phyloP scores from a whole-genome alignment of 768 basidiomycete genomes.

The Leccinum ochraceum region DNA sequence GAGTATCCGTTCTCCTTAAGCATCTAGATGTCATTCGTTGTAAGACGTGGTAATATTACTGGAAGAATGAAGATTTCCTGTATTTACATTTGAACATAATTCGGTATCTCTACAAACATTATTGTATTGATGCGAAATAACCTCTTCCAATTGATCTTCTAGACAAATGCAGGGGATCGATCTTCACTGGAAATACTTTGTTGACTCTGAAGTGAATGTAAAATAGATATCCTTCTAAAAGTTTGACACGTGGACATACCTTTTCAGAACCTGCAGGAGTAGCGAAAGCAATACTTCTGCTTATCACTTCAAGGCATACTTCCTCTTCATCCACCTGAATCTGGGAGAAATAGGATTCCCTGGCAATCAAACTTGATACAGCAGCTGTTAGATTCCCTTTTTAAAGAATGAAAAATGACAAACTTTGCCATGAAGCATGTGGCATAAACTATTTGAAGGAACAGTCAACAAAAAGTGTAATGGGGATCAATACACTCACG shows the following conservation, averaged over 20 bases:
- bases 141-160: not conserved
- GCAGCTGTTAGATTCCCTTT: not conserved
- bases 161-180: not conserved
- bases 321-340: not conserved
- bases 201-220: slow-evolving; percentile 5
- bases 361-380: slow-evolving; percentile 26
- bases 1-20: slow-evolving; percentile 16
- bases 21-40: not conserved
- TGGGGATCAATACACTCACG: slow-evolving; percentile 15
- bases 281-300: slow-evolving; percentile 11
- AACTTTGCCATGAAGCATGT: slow-evolving; percentile 32
- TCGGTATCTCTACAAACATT: not conserved
- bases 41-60: not conserved
- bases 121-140: not conserved
- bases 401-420: not conserved
- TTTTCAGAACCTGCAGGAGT: not conserved
- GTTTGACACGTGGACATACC: slow-evolving; percentile 1
- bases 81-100: too few relatives aligned
- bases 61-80: too few relatives aligned
- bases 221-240: not conserved
- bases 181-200: not conserved
- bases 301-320: not conserved
- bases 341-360: slow-evolving; percentile 26
- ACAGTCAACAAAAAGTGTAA: not conserved
- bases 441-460: slow-evolving; percentile 24